These are phyloP conservation scores for Dysphania ambrosioides DNA, from an alignment of 148 eudicot genomes.

Conservation along the genomic window DNA sequence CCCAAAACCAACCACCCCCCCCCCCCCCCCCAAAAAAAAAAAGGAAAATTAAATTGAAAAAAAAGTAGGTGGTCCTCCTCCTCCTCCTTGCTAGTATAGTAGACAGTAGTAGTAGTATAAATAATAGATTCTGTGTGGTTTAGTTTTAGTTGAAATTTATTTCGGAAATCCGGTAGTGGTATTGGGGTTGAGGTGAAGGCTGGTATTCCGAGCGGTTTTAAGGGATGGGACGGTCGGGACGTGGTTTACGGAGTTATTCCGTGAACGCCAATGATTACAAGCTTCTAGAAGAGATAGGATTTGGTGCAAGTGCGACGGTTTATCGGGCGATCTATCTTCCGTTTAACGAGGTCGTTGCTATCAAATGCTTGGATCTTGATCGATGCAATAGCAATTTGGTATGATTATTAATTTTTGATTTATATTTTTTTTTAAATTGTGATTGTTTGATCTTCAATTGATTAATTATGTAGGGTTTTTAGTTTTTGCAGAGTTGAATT, in stretches of 20 bases:
- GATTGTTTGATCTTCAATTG: neutral
- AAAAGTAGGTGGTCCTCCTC: slow-evolving; percentile 13
- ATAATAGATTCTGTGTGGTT: slow-evolving; percentile 10
- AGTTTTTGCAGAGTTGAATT: no score
- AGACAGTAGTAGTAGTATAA: slow-evolving; percentile 7
- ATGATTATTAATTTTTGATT: slow-evolving; percentile 8
- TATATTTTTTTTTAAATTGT: neutral
- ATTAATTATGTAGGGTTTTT: neutral
- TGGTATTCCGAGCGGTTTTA: slow-evolving; percentile 12
- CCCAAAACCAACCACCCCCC: no score
- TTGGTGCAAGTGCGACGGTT: slow-evolving; percentile 91
- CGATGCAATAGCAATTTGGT: slow-evolving; percentile 92
- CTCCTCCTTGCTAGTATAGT: no score
- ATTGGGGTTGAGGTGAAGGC: neutral
- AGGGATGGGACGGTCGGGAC: slow-evolving; percentile 38
- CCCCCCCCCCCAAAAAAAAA: no score
- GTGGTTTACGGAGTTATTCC: slow-evolving; percentile 44
- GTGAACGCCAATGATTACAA: slow-evolving; percentile 56
- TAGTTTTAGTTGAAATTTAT: no score
- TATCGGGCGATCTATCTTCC: slow-evolving; percentile 86
- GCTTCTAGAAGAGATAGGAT: slow-evolving; percentile 79
- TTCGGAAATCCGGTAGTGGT: neutral
- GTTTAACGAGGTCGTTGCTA: slow-evolving; percentile 74
- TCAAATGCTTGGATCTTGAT: slow-evolving; percentile 99
- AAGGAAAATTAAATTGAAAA: neutral